Conservation (phyloP, 1,284 basidiomycete genomes). For the Papiliotrema nemorosa region DNA sequence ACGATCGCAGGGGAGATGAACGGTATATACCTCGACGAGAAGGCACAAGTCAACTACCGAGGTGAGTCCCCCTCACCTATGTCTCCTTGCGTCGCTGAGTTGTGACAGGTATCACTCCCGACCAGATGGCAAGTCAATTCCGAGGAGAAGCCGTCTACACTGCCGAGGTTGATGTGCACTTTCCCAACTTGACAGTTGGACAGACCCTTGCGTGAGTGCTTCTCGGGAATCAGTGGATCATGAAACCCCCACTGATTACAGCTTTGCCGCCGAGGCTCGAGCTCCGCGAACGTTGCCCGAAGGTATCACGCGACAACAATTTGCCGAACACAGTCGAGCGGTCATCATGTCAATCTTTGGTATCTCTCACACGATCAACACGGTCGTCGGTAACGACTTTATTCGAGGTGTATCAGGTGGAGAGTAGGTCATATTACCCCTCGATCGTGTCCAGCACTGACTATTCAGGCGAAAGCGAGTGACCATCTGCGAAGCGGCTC, state of each 20-base stretch:
- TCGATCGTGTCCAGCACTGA: background rate
- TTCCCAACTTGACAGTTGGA: slow-evolving; percentile 54
- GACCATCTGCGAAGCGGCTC: slow-evolving; percentile 53
- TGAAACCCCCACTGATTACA: slow-evolving; percentile 2
- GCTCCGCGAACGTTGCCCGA: slow-evolving; percentile 49
- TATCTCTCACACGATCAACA: slow-evolving; percentile 54
- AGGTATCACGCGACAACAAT: slow-evolving; percentile 44
- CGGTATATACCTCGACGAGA: slow-evolving; percentile 51
- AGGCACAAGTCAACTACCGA: slow-evolving; percentile 47
- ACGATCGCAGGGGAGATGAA: slow-evolving; percentile 57
- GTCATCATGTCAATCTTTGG: slow-evolving; percentile 55
- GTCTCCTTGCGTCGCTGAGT: too few relatives aligned
- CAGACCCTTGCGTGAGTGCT: slow-evolving; percentile 46
- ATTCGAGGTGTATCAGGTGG: slow-evolving; percentile 56
- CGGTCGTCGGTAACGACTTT: slow-evolving; percentile 50
- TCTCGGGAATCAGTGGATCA: slow-evolving; percentile 21
- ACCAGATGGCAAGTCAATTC: slow-evolving; percentile 28
- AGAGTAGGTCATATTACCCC: slow-evolving; percentile 31
- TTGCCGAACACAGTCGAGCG: slow-evolving; percentile 50
- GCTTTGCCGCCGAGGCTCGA: slow-evolving; percentile 39
- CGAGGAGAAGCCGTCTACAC: slow-evolving; percentile 52
- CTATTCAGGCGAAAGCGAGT: slow-evolving; percentile 52
- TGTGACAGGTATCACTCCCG: too few relatives aligned
- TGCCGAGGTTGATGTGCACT: slow-evolving; percentile 54
- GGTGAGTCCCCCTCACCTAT: slow-evolving; percentile 49